These are phyloP conservation scores for Sporothrix euskadiensis DNA, from an alignment of 2,329 filamentous ascomycete species.

Conservation along the genomic window DNA sequence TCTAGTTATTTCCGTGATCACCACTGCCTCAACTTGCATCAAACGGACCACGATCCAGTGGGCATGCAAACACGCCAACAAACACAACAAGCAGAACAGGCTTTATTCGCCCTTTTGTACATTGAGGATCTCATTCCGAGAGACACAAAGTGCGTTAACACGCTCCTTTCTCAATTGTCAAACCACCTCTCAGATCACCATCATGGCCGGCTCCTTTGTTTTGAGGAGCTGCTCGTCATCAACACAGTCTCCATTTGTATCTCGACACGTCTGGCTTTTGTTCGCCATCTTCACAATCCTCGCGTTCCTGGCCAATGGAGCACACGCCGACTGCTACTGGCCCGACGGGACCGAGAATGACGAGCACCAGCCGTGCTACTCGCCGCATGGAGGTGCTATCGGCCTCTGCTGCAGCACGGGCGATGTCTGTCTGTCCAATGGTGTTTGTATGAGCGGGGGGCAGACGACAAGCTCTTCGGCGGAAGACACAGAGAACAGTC, in stretches of 20 bases:
- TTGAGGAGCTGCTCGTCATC: background rate
- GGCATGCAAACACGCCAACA: no score
- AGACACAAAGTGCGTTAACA: background rate
- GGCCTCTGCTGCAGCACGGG: constrained; percentile 31
- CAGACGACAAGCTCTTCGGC: background rate
- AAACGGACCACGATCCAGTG: background rate
- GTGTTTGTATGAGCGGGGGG: constrained; percentile 24
- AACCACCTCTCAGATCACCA: background rate
- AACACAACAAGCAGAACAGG: background rate
- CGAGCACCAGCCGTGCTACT: constrained; percentile 27
- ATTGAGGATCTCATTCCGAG: no score
- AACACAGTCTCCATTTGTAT: background rate
- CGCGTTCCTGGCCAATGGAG: background rate
- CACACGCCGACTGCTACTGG: constrained; percentile 30
- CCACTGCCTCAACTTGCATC: background rate
- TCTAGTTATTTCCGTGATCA: no score
- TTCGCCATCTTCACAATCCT: background rate
- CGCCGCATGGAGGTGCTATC: background rate
- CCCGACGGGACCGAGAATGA: constrained; percentile 28
- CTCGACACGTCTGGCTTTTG: background rate
- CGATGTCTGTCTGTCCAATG: constrained; percentile 29
- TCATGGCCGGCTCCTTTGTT: background rate
- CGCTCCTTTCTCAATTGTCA: background rate
- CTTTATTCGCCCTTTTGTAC: no score
- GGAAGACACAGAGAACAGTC: background rate